Conservation (phyloP, 805 yeast species). For the Saccharomycopsis sp. region DNA sequence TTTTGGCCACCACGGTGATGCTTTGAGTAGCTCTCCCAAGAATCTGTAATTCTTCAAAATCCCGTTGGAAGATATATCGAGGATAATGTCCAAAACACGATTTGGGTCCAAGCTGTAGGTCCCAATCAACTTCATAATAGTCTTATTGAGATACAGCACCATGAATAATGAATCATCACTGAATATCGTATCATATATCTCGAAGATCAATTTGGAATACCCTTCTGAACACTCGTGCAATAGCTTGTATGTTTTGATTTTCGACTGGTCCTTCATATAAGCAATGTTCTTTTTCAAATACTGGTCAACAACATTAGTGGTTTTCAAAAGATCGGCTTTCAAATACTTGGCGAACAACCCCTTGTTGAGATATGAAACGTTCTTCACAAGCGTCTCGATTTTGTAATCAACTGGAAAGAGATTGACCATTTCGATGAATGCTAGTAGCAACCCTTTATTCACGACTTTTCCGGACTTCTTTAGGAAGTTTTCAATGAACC, state of each 20-base stretch:
- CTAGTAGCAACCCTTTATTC: slow-evolving; percentile 1
- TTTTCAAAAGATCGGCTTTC: slow-evolving; percentile 9
- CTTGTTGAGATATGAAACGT: slow-evolving; percentile 1
- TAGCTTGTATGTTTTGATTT: slow-evolving; percentile 51
- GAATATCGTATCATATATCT: slow-evolving; percentile 35
- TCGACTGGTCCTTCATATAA: slow-evolving; percentile 6
- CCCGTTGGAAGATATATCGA: slow-evolving; percentile 43
- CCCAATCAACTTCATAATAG: slow-evolving; percentile 54
- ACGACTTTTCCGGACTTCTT: neutral
- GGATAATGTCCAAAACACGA: slow-evolving; percentile 53
- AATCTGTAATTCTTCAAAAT: slow-evolving; percentile 38
- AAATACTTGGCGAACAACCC: slow-evolving; percentile 3
- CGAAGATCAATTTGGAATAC: slow-evolving; percentile 51
- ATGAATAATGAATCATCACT: slow-evolving; percentile 34
- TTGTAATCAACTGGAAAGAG: slow-evolving; percentile 10
- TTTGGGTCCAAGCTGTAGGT: slow-evolving; percentile 69
- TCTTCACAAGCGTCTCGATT: slow-evolving; percentile 7
- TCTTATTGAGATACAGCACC: slow-evolving; percentile 36
- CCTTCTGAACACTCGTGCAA: slow-evolving; percentile 74
- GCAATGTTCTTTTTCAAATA: slow-evolving; percentile 1
- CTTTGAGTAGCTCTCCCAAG: slow-evolving; percentile 40
- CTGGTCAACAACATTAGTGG: slow-evolving; percentile 5
- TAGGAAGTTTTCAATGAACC: slow-evolving; percentile 9
- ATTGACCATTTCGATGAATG: slow-evolving; percentile 18
- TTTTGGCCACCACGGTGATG: slow-evolving; percentile 63